Base-by-base conservation (phyloP, 2,329 filamentous ascomycete genomes). In the Drechslerella stenobrocha region DNA sequence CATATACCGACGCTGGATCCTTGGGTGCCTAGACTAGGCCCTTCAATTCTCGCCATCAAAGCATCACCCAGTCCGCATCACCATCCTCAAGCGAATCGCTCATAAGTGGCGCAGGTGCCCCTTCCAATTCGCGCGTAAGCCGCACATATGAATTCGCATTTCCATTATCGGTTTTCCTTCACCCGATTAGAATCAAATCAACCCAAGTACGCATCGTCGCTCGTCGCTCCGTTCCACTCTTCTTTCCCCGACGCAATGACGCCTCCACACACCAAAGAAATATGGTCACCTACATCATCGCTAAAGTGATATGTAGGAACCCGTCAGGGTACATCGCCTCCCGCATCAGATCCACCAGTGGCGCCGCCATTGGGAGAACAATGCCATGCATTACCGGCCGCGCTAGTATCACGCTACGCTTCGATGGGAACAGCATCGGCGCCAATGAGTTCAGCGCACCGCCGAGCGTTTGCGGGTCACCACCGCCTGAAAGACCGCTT, bases 241-340 rank as follows among this genome's bases (percentile, higher is more conserved):
- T 37, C 37, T 18, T n/a, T 20, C 13, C 22, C 13, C 37, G 22
- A 47, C 5, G 15, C 11, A 18, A 47, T 5, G 15, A n/a, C 28
- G 28, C 22, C 44, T 2, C 11, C 20, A 23, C 13, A 20, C 52
- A 9, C 34, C 40, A 45, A 20, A 30, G 8, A 55, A 51, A 53
- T 52, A 53, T 52, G 44, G 15, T 42, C 47, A 66, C 61, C 61
- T 66, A 71, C 71, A 73, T 73, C 72, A 73, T 73, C 28, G 72
- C 70, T 18, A 73, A 55, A 23, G 72, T 72, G 42, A 73, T 70
- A 57, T 73, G 72, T 47, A 73, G 55, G 46, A 73, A 98, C 0
- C 93, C 93, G 77, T 98, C 93, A 0, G 90, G 85, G 79, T 96
- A 97, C 1, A 89, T 85, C 2, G 88, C 87, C 73, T 87, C 87